A percentile compares a stretch with the other conserved stretches of the same genome.
phyloP scores from a whole-genome alignment of 140 eudicot genomes.

The Erigeron philadelphicus region DNA sequence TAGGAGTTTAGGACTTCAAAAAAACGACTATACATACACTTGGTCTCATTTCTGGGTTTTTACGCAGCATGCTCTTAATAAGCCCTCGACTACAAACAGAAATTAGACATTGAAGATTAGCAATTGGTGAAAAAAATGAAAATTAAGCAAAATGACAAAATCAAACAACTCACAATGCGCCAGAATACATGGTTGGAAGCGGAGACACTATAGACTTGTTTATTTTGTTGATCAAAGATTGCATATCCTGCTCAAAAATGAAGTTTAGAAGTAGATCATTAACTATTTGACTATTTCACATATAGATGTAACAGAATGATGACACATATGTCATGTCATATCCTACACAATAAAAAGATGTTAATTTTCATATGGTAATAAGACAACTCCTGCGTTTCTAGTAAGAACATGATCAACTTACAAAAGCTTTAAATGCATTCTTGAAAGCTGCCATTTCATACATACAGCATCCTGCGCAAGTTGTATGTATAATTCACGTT shows the following conservation, averaged over 20 bases:
- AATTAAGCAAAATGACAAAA: neutral
- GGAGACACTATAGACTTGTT: slow-evolving; percentile 88
- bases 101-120: neutral
- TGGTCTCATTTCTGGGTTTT: slow-evolving; percentile 94
- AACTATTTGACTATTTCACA: neutral
- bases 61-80: slow-evolving; percentile 90
- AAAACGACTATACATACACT: slow-evolving; percentile 51
- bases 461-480: slow-evolving; percentile 78
- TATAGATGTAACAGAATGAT: neutral
- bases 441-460: slow-evolving; percentile 93
- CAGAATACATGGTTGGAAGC: slow-evolving; percentile 91
- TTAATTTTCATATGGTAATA: neutral
- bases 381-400: neutral
- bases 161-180: slow-evolving; percentile 69
- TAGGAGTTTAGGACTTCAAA: neutral
- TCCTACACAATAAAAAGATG: neutral
- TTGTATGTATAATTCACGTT: slow-evolving; percentile 10
- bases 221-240: slow-evolving; percentile 80
- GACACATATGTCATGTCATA: neutral
- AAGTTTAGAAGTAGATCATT: slow-evolving; percentile 18
- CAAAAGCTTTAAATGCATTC: slow-evolving; percentile 98
- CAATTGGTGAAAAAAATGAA: neutral
- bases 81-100: slow-evolving; percentile 67
- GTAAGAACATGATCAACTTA: slow-evolving; percentile 38
- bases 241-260: slow-evolving; percentile 73